Conservation (phyloP, 2,329 filamentous ascomycete species). For the Fusarium albidum region DNA sequence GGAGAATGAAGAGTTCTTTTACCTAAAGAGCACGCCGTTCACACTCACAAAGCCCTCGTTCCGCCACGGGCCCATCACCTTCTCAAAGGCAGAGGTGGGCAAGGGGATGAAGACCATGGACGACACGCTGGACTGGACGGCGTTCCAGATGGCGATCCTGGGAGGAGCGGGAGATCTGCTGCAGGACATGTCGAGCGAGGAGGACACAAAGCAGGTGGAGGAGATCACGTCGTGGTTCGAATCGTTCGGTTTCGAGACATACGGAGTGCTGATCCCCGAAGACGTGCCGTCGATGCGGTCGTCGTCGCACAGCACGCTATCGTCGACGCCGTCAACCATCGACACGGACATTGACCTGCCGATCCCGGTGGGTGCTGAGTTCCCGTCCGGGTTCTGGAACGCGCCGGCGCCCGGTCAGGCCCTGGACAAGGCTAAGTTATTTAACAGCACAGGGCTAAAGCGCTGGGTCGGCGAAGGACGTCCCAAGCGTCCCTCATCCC, state of each 20-base stretch:
- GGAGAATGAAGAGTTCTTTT: constrained; percentile 56
- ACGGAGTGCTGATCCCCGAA: constrained; percentile 50
- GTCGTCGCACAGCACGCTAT: constrained; percentile 36
- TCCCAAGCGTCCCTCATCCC: constrained; percentile 42
- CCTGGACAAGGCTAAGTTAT: constrained; percentile 45
- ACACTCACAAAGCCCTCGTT: constrained; percentile 59
- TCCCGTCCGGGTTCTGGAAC: constrained; percentile 46
- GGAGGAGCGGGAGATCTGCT: constrained; percentile 64
- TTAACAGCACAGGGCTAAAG: constrained; percentile 42
- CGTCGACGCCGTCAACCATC: constrained; percentile 41
- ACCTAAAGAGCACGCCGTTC: constrained; percentile 57
- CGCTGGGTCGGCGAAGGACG: constrained; percentile 49
- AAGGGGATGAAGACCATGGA: constrained; percentile 52
- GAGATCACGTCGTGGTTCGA: constrained; percentile 61
- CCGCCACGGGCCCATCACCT: constrained; percentile 63
- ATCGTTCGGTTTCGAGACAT: constrained; percentile 56
- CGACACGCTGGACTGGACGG: constrained; percentile 67
- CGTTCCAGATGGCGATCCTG: constrained; percentile 71
- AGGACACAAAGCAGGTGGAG: constrained; percentile 53
- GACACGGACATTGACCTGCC: constrained; percentile 48
- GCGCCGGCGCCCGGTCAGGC: constrained; percentile 30
- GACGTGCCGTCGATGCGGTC: constrained; percentile 30
- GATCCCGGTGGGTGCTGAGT: constrained; percentile 48
- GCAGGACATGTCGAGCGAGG: constrained; percentile 52
- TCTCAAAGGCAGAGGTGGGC: constrained; percentile 55